Percentiles rank a stretch among this genome's conserved stretches.
Conservation (phyloP, 2,329 filamentous ascomycete species). For the Triangularia verruculosa region DNA sequence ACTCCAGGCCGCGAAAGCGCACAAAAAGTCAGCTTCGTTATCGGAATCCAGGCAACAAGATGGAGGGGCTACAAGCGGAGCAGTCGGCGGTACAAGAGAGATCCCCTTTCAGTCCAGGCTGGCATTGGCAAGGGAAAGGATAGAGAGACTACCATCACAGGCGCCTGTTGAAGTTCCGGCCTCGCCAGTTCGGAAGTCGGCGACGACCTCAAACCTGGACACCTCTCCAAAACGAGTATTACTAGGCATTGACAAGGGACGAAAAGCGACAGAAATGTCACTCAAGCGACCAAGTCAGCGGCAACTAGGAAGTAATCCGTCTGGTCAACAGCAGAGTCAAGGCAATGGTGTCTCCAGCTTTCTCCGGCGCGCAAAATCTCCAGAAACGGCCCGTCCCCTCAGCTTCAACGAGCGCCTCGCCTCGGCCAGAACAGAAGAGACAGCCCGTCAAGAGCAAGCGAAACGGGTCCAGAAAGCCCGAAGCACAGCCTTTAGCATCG, state of each 20-base stretch:
- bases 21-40: constrained; percentile 23
- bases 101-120: constrained; percentile 28
- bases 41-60: constrained; percentile 10
- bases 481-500: constrained; percentile 56
- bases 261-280: constrained; percentile 76
- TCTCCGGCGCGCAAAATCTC: constrained; percentile 44
- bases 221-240: constrained; percentile 76
- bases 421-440: constrained; percentile 60
- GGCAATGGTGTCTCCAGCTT: constrained; percentile 31
- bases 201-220: constrained; percentile 48
- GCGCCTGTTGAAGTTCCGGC: constrained; percentile 67
- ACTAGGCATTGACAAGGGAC: constrained; percentile 85
- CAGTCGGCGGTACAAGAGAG: constrained; percentile 26
- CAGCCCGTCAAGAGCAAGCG: constrained; percentile 47
- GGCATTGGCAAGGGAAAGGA: constrained; percentile 24
- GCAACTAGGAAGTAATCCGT: constrained; percentile 21
- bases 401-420: constrained; percentile 86
- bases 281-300: constrained; percentile 39
- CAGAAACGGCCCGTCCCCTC: constrained; percentile 39
- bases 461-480: constrained; percentile 52
- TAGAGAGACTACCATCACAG: constrained; percentile 34
- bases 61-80: constrained; percentile 8
- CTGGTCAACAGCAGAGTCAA: constrained; percentile 4
- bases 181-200: constrained; percentile 63
- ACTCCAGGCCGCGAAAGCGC: constrained; percentile 64